A percentile compares a stretch with the other conserved stretches of the same genome.
phyloP scores from a whole-genome alignment of 345 rosid genomes.

The Populus ilicifolia region DNA sequence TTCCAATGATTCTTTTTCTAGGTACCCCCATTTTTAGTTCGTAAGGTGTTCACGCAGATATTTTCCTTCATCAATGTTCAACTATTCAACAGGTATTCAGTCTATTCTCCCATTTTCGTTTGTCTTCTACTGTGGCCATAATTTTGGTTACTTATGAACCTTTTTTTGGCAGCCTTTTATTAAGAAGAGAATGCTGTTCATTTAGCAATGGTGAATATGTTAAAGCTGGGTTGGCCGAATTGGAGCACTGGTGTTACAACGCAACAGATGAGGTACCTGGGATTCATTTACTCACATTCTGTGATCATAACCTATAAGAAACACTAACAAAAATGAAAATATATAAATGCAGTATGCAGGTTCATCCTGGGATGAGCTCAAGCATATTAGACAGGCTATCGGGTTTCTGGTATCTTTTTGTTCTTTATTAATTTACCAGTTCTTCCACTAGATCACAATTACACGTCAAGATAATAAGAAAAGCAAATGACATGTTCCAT shows the following conservation, averaged over 20 bases:
- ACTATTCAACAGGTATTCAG: constrained; percentile 74
- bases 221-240: constrained; percentile 85
- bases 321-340: constrained; percentile 1
- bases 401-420: constrained; percentile 70
- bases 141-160: neutral
- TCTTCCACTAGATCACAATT: neutral
- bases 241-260: constrained; percentile 92
- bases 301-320: neutral
- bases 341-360: constrained; percentile 71
- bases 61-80: constrained; percentile 97
- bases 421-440: neutral
- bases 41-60: constrained; percentile 91
- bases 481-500: neutral
- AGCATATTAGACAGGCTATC: constrained; percentile 90
- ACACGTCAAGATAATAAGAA: neutral
- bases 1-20: constrained; percentile 21
- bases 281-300: constrained; percentile 10
- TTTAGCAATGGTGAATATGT: constrained; percentile 96
- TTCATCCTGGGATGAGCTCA: constrained; percentile 90
- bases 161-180: constrained; percentile 50
- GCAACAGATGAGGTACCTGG: constrained; percentile 85
- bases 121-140: neutral
- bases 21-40: constrained; percentile 94
- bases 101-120: neutral
- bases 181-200: constrained; percentile 92